Evolutionary conservation across 163 green algal genomes (phyloP), one percentile per base, ranked within the genome.

Genomic region (Chlamydomonas reinhardtii): DNA sequence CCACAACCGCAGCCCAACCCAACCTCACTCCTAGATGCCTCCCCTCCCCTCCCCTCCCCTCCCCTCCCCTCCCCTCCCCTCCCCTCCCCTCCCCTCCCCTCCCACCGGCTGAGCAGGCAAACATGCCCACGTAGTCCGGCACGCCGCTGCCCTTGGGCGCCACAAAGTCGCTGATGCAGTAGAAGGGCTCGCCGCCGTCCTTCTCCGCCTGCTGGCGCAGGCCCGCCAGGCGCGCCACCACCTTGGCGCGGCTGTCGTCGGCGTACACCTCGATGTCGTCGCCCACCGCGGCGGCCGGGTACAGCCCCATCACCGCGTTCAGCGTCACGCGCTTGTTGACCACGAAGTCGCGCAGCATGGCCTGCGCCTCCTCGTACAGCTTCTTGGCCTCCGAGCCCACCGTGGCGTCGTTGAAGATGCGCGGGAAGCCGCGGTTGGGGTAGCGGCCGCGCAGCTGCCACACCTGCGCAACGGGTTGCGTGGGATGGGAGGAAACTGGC

Each of bases 351-450:
- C 93, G 73, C 54, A 97, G 87, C 93, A 96, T 97, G 17, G 59
- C 79, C 79, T 99, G 95, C 27, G 98, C 98, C 74, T 99, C 97
- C 1, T 98, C 95, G 83, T 98, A 99, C 66, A 99, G 95, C 93
- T 99, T 99, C 91, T 97, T 98, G 37, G 98, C 98, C 94, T 99
- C 98, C 35, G n/a, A 66, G 15, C 98, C 98, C 52, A 99, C 98
- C 8, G 96, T 98, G 83, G 98, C 93, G 82, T 99, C 98, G 56
- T 99, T 99, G 95, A 99, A 99, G 91, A 99, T 99, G 90, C 99
- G 99, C 72, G 98, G 98, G 90, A 98, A 99, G 81, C 97, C 97
- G 59, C 98, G 94, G 93, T 99, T 99, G 82, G 98, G 98, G 93
- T 99, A 99, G 25, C 98, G 92, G 0, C 98, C 98, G 19, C 98